Evolutionary conservation across 495 filamentous ascomycete genomes (phyloP), one percentile per base, ranked within the genome.

Genomic region (Alectoria sarmentosa): DNA sequence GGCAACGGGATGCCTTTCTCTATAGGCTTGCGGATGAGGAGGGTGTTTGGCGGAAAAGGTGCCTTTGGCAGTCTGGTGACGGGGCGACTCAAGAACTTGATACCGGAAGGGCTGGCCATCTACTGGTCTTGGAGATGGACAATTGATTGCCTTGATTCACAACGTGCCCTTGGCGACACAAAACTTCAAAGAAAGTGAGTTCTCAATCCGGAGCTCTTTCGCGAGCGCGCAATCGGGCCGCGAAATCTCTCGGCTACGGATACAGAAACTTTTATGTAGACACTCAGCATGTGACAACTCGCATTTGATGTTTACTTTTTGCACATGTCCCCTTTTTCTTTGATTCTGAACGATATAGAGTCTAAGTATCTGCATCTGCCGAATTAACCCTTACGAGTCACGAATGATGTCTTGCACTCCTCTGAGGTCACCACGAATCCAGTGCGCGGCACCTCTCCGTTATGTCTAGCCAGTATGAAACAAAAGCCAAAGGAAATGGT

Each of bases 21-120:
- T 34, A 52, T 68, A 42, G 63, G 63, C 59, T 59, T 68, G 41
- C 37, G 66, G 66, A 68, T 36, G n/a, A 68, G 54, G 41, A 61
- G 37, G 32, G 66, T 61, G 32, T 57, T 57, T 32, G 28, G 39
- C 11, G 66, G 63, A 26, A 68, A 28, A 32, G 49, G 49, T 32
- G 49, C 15, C 28, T 54, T 54, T 30, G 49, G 49, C 15, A 54
- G 28, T 21, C 28, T 54, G 28, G 49, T 54, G 49, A 54, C 14
- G 6, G 49, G 49, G 14, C 26, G 28, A 54, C 26, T 54, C 49
- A 30, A 10, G 6, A 32, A 13, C 15, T 19, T 54, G 28, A 54
- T 28, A 21, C 3, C 49, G 28, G 49, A 32, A 0, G 49, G 28
- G 21, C 3, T 54, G 49, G 49, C 49, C 49, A 54, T 54, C 4